Base-by-base conservation (phyloP, 2,329 filamentous ascomycete genomes). In the Aspergillus hortae region DNA sequence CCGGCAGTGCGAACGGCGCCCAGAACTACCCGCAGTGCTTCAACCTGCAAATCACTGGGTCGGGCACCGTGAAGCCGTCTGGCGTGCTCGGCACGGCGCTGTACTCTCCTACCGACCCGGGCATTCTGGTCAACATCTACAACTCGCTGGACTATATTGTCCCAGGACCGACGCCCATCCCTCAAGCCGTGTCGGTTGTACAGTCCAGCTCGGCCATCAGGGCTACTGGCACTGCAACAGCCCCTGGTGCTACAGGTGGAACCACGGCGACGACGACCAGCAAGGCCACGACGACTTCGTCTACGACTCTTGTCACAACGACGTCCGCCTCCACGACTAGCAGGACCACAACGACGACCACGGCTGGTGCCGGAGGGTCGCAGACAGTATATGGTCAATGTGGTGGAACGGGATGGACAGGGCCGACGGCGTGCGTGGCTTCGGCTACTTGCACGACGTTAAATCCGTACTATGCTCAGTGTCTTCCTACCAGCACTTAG, bases 51-150 rank as follows among this genome's bases (percentile, higher is more conserved):
- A 67, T 85, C 54, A 77, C 77, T 23, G 80, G 80, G 38, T 79
- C 76, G 14, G 74, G 77, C 15, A 73, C 71, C 9, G 68, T 58
- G 38, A 52, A 72, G 45, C 74, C 76, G 4, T 61, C 68, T 30
- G 82, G 80, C 49, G 72, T 72, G 3, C 59, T 72, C 3, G 81
- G 74, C 15, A 80, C 77, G 2, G 66, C 70, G 47, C 72, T 84
- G 11, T 86, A 85, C 74, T 80, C 69, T 35, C 69, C 73, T 52
- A 67, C 69, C 32, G 82, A 84, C 61, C 67, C 78, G n/a, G 83
- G 83, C 48, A 79, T 86, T 60, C 56, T 74, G 53, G 70, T 83
- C 74, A 79, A 80, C 74, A 75, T 85, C 67, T 85, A 84, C 42
- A 44, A 46, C 21, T 49, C 54, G 6, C 27, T 61, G n/a, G 48